phyloP scores from a whole-genome alignment of 257 asterid genomes.

The Datura wrightii region DNA sequence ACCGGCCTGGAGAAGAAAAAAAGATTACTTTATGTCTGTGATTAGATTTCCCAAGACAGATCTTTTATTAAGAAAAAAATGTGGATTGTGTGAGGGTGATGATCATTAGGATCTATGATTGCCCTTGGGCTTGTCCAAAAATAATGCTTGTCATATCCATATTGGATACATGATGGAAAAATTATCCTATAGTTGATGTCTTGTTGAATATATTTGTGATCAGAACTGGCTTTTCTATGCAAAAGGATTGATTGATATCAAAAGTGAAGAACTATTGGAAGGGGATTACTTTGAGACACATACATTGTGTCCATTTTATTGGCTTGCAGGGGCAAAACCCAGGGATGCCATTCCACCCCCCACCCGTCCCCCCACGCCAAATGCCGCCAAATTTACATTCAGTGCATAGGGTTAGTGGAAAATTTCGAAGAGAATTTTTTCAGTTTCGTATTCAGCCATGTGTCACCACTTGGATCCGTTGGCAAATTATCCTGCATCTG shows the following conservation, averaged over 20 bases:
- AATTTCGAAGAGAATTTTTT: no score
- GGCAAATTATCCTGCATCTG: no score
- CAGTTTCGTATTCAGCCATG: no score
- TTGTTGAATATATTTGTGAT: constrained; percentile 8
- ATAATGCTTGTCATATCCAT: neutral
- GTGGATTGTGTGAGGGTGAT: neutral
- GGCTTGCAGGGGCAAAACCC: neutral
- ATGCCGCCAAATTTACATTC: no score
- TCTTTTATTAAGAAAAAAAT: neutral
- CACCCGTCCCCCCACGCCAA: no score
- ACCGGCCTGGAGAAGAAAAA: neutral
- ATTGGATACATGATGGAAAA: neutral
- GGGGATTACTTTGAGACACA: neutral
- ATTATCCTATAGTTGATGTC: neutral
- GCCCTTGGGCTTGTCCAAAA: neutral
- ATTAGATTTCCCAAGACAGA: neutral
- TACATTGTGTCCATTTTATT: neutral
- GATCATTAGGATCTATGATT: neutral
- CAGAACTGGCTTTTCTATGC: neutral
- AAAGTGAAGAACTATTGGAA: neutral
- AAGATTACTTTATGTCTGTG: neutral
- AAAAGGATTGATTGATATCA: constrained; percentile 4
- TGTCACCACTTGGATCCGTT: no score
- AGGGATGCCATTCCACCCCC: neutral
- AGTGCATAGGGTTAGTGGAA: no score